Evolutionary conservation across 208 protist species (phyloP), one percentile per base, ranked within the genome.

Genomic region (Leishmania gerbilli): DNA sequence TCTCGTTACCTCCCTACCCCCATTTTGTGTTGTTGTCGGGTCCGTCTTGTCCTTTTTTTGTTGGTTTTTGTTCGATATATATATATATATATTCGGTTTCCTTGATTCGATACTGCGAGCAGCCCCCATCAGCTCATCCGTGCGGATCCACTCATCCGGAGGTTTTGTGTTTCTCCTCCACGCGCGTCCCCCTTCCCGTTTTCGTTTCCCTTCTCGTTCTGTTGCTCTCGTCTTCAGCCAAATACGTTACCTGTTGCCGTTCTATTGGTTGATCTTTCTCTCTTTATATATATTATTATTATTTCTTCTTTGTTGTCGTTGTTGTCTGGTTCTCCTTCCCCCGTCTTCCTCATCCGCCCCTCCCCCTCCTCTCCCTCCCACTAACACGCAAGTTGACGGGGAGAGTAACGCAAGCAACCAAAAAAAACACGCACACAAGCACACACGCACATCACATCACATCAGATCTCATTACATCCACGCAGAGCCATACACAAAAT

Each of bases 161-260:
- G 60, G n/a, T 9, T 19, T 27, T 65, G 60, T 34, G 27, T 19
- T 65, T 65, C 27, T n/a, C 7, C 60, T 34, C 5, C 5, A 13
- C 60, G 27, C 8, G 9, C 8, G 8, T 60, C 45, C 42, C 31
- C 71, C n/a, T 8, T 56, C 45, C 56, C 13, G 9, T 47, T 34
- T 24, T 77, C 74, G 77, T 79, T 58, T 47, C 17, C 51, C 7
- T 53, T 72, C 37, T 56, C 31, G 60, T 42, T 60, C 37, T 42
- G 40, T 24, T 58, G 64, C 74, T 47, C 19, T 37, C 19, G 24
- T 67, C n/a, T 34, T 34, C n/a, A 31, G n/a, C 60, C 60, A 17
- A 67, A 56, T 55, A 49, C 27, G 47, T 42, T n/a, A 74, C 51
- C 31, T 58, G 19, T 13, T 67, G 34, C 15, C 27, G 47, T 37